phyloP scores from a whole-genome alignment of 257 asterid genomes.

The Buddleja alternifolia region DNA sequence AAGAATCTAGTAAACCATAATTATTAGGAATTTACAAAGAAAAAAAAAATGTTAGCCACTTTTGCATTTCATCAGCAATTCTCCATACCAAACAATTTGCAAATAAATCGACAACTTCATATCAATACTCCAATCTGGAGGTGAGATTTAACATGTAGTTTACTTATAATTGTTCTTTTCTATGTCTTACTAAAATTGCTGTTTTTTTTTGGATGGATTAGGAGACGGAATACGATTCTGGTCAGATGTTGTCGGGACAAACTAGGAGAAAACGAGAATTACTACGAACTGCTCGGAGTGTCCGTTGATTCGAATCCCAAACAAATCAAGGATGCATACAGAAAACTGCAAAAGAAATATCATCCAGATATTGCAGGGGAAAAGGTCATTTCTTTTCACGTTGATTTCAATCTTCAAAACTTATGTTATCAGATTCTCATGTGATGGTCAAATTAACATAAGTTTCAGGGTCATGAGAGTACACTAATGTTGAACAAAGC shows the following conservation, averaged over 20 bases:
- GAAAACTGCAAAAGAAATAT: conserved; percentile 58
- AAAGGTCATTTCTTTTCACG: conserved; percentile 33
- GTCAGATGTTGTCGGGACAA: conserved; percentile 37
- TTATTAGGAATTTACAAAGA: not conserved
- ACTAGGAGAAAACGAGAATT: conserved; percentile 35
- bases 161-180: not conserved
- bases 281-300: conserved; percentile 58
- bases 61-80: conserved; percentile 31
- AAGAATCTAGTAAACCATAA: conserved; percentile 8
- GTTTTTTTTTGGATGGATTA: not conserved
- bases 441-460: not conserved
- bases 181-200: not conserved
- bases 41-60: conserved; percentile 32
- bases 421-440: not conserved
- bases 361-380: conserved; percentile 72
- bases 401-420: not conserved
- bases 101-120: conserved; percentile 22
- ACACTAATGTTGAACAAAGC: conserved; percentile 59
- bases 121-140: conserved; percentile 25
- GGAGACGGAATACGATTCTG: conserved; percentile 25
- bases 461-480: conserved; percentile 59
- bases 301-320: conserved; percentile 48
- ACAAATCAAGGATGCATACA: conserved; percentile 58
- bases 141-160: conserved; percentile 16
- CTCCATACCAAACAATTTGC: conserved; percentile 16